Conservation (phyloP, 192 early-diverging fungal genomes). For the Coemansia asiatica region DNA sequence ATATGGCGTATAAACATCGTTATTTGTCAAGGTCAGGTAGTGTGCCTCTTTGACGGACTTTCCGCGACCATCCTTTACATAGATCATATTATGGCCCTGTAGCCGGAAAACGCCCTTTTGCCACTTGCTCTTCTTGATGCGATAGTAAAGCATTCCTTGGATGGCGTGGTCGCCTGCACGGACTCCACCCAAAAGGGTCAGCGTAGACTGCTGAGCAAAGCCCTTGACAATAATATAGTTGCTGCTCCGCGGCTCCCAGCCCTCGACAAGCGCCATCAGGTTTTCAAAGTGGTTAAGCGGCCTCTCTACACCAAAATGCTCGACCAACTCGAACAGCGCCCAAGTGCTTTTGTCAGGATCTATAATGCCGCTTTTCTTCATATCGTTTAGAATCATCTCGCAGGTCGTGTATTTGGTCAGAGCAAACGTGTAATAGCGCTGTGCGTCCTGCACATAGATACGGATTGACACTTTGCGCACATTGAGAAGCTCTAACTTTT, state of each 20-base stretch:
- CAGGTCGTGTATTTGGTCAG: slow-evolving; percentile 73
- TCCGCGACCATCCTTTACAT: slow-evolving; percentile 35
- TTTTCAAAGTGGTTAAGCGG: slow-evolving; percentile 90
- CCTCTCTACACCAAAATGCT: slow-evolving; percentile 84
- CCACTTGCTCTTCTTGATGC: slow-evolving; percentile 84
- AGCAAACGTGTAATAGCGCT: slow-evolving; percentile 74
- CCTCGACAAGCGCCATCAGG: slow-evolving; percentile 73
- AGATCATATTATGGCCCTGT: slow-evolving; percentile 37
- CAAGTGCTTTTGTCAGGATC: slow-evolving; percentile 58
- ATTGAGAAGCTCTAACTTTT: slow-evolving; percentile 40
- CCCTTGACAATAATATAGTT: slow-evolving; percentile 78
- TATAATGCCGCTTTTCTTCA: slow-evolving; percentile 64
- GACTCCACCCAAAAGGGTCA: slow-evolving; percentile 30
- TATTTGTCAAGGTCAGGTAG: slow-evolving; percentile 61
- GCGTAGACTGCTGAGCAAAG: slow-evolving; percentile 49
- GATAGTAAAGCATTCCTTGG: slow-evolving; percentile 72
- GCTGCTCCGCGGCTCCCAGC: slow-evolving; percentile 77
- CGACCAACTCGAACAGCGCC: slow-evolving; percentile 90
- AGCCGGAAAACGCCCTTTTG: slow-evolving; percentile 72
- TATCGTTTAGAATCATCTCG: slow-evolving; percentile 68
- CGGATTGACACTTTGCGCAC: slow-evolving; percentile 65
- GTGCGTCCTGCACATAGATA: slow-evolving; percentile 84
- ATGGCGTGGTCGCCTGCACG: slow-evolving; percentile 44
- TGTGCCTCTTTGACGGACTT: slow-evolving; percentile 40
- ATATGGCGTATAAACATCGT: slow-evolving; percentile 83